Base-by-base conservation (phyloP, 441 rosid genomes). In the Jatropha multifida region DNA sequence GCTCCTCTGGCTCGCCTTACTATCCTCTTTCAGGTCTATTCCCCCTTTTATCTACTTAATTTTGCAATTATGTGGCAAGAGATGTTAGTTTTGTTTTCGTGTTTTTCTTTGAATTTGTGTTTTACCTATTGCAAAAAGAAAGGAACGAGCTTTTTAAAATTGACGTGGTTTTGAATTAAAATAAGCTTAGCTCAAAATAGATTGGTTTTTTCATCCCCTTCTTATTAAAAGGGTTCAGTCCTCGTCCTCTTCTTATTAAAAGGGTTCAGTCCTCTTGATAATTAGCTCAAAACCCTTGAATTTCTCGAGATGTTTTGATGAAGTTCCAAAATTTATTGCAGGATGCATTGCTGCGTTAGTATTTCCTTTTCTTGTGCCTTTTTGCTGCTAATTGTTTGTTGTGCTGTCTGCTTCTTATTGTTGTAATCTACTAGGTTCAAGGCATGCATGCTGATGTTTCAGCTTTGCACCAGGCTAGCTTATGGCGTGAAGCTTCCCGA, bases 1-100 rank as follows among this genome's bases (percentile, higher is more conserved):
- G 97, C 98, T 18, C 98, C 98, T 81, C 91, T 94, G 1, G 92
- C 93, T 77, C 97, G 98, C 46, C 89, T 92, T 74, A 92, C 97
- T 65, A 94, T 94, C 78, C 83, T 94, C 41, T 90, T 94, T 80
- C 97, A 94, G 97, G 98, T 92, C n/a, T 44, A 13, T 38, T 41
- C 23, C 40, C n/a, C 40, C 48, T 11, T 9, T 60, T 14, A 7
- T 26, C 32, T 20, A 9, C 5, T 18, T 17, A 54, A 55, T 55
- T 55, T n/a, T 55, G 32, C 32, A 0, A 32, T 32, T 32, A 32
- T 32, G 32, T 32, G 32, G 32, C 32, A 32, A 32, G 32, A 42
- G 46, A 42, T 5, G 46, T 42, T 42, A 4, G 46, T 42, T 5
- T 42, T 42, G 3, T 42, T 5, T 32, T 32, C 32, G 2, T 32